Base-by-base conservation (phyloP, 1,284 basidiomycete species). In the Cystobasidium slooffiae region DNA sequence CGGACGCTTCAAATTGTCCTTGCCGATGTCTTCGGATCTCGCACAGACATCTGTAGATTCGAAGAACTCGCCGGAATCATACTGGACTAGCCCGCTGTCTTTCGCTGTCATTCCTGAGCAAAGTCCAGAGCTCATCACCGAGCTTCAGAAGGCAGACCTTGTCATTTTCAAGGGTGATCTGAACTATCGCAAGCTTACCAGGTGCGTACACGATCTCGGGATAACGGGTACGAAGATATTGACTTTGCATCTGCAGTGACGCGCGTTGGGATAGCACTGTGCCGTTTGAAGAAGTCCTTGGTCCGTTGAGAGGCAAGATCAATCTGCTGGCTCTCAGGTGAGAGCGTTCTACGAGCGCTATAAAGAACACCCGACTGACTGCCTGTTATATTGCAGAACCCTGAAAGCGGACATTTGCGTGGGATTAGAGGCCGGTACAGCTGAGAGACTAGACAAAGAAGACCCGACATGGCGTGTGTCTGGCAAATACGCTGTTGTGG, bases 151-250 rank as follows among this genome's bases (percentile, higher is more conserved):
- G 51, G 90, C 91, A 75, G 87, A 87, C 12, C 84, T 99, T 14
- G 94, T 97, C 6, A 88, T 99, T 74, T 97, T 98, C 86, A 99
- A 98, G 88, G 95, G 95, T 18, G 94, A 97, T 84, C 84, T 97
- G 58, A 95, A 95, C 81, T 94, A 93, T 82, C 88, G 77, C 75
- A 97, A 93, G 80, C 86, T 99, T 39, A 91, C 94, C 24, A 73
- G 69, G 69, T 72, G 24, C n/a, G 58, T 3, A 44, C 3, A 52
- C 16, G 6, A 9, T 41, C 31, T 37, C 31, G 14, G 20, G 46
- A 3, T 6, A 4, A 24, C 52, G 9, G 7, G 20, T 66, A 61
- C 31, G 16, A 18, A 16, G 24, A 39, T 22, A n/a, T 41, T 72
- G 18, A 64, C n/a, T 22, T 46, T 14, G 37, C 12, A 16, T 53